phyloP scores from a whole-genome alignment of 129 eudicot genomes.

The Escallonia herrerae region DNA sequence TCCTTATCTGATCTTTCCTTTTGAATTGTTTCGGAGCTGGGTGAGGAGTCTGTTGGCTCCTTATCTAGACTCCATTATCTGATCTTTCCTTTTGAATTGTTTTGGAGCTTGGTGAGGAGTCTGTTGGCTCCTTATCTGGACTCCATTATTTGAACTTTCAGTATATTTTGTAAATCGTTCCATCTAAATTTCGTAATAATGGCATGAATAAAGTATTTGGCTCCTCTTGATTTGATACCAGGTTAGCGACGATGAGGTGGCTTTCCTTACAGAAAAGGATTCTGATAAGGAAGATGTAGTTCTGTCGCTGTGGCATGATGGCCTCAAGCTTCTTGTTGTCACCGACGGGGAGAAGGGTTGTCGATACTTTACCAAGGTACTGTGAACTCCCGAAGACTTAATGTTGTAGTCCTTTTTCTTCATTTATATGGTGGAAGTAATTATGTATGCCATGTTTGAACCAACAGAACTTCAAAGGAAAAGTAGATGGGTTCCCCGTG shows the following conservation, averaged over 20 bases:
- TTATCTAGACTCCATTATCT: too few relatives aligned
- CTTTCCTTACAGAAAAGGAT: conserved; percentile 45
- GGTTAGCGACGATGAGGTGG: conserved; percentile 77
- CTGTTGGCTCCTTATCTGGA: too few relatives aligned
- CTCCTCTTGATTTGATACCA: neutral
- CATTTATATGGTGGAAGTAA: neutral
- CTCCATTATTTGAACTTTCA: too few relatives aligned
- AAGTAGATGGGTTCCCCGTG: conserved; percentile 46
- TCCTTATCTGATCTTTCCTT: too few relatives aligned
- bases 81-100: too few relatives aligned
- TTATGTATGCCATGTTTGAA: neutral
- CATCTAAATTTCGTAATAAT: too few relatives aligned
- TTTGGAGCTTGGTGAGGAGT: too few relatives aligned
- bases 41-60: too few relatives aligned
- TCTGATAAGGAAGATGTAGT: conserved; percentile 39
- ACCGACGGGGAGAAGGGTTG: conserved; percentile 77
- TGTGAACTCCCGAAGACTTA: neutral
- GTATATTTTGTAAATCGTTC: too few relatives aligned
- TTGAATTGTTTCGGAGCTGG: too few relatives aligned
- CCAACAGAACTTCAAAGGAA: conserved; percentile 51
- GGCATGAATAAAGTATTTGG: too few relatives aligned
- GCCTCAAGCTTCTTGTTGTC: conserved; percentile 54
- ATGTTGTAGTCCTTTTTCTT: neutral
- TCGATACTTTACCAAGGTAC: conserved; percentile 64
- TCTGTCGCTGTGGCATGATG: conserved; percentile 48